A percentile compares a stretch with the other conserved stretches of the same genome.
Conservation (phyloP, 371 early-diverging fungal species). For the Mucor lusitanicus region DNA sequence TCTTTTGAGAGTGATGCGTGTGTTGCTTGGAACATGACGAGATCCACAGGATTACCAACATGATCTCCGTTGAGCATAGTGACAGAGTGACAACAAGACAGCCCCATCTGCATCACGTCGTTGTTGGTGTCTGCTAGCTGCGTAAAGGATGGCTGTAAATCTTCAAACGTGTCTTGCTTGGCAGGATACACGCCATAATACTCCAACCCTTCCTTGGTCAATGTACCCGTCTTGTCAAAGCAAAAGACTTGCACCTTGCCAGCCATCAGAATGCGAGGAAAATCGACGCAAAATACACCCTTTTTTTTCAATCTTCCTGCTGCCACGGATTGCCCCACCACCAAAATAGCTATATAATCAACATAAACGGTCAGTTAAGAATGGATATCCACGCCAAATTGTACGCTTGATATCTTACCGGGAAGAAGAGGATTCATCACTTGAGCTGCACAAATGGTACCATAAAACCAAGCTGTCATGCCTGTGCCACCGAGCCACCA, state of each 20-base stretch:
- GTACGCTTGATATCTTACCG: slow-evolving; percentile 11
- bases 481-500: slow-evolving; percentile 58
- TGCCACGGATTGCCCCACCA: slow-evolving; percentile 82
- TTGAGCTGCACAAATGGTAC: slow-evolving; percentile 68
- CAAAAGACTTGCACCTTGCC: slow-evolving; percentile 91
- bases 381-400: too few species aligned
- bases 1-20: slow-evolving; percentile 7
- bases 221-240: slow-evolving; percentile 69
- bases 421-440: slow-evolving; percentile 66
- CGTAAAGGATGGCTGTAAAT: neutral
- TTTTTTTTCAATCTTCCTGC: slow-evolving; percentile 62
- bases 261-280: slow-evolving; percentile 79
- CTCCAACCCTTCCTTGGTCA: slow-evolving; percentile 62
- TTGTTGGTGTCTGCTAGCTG: slow-evolving; percentile 7
- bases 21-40: slow-evolving; percentile 80
- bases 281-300: slow-evolving; percentile 73
- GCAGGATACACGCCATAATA: slow-evolving; percentile 44
- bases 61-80: slow-evolving; percentile 55
- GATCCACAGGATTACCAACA: slow-evolving; percentile 88
- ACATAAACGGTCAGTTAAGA: neutral
- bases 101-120: slow-evolving; percentile 47
- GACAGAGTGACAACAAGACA: slow-evolving; percentile 79
- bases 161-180: neutral
- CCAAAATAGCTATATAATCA: slow-evolving; percentile 67
- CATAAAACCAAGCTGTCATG: slow-evolving; percentile 63